These are phyloP conservation scores for Lasiosphaeria hispida DNA, from an alignment of 495 filamentous ascomycete species.

Conservation along the genomic window DNA sequence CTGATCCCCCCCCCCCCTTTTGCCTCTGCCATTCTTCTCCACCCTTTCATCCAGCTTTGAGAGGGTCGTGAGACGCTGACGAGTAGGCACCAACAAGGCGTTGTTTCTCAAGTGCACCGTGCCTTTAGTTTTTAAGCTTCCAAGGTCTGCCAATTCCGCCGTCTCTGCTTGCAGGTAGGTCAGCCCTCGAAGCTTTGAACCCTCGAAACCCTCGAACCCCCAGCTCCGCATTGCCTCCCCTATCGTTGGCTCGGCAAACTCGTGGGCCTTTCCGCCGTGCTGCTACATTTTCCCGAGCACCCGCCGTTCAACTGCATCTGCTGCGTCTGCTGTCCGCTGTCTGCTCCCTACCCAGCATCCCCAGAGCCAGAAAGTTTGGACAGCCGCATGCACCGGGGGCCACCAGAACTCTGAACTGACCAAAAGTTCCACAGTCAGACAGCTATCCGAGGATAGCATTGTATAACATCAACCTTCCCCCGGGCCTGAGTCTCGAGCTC, in stretches of 20 bases:
- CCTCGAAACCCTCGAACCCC: no score
- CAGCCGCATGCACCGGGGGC: background rate
- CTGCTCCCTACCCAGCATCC: slow-evolving; percentile 6
- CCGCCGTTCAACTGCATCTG: slow-evolving; percentile 17
- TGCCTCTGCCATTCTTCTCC: slow-evolving; percentile 15
- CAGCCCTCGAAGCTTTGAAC: background rate
- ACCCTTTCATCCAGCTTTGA: slow-evolving; percentile 18
- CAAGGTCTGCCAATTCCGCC: background rate
- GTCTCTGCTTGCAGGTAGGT: background rate
- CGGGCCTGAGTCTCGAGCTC: slow-evolving; percentile 17
- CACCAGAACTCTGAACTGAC: no score
- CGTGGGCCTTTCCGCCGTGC: slow-evolving; percentile 13
- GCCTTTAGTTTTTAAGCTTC: background rate
- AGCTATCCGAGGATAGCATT: slow-evolving; percentile 1
- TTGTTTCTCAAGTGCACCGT: background rate
- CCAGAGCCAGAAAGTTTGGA: slow-evolving; percentile 13
- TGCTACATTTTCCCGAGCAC: slow-evolving; percentile 26
- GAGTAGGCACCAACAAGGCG: background rate
- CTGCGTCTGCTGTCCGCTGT: slow-evolving; percentile 7
- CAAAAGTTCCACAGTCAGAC: background rate
- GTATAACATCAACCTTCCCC: slow-evolving; percentile 5
- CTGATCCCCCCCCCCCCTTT: slow-evolving; percentile 13
- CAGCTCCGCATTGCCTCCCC: slow-evolving; percentile 17
- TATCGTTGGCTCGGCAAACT: slow-evolving; percentile 19
- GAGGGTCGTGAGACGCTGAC: slow-evolving; percentile 16